A percentile compares a stretch with the other conserved stretches of the same genome.
These are phyloP conservation scores for Vararia minispora DNA, from an alignment of 768 basidiomycete genomes.

Conservation along the genomic window DNA sequence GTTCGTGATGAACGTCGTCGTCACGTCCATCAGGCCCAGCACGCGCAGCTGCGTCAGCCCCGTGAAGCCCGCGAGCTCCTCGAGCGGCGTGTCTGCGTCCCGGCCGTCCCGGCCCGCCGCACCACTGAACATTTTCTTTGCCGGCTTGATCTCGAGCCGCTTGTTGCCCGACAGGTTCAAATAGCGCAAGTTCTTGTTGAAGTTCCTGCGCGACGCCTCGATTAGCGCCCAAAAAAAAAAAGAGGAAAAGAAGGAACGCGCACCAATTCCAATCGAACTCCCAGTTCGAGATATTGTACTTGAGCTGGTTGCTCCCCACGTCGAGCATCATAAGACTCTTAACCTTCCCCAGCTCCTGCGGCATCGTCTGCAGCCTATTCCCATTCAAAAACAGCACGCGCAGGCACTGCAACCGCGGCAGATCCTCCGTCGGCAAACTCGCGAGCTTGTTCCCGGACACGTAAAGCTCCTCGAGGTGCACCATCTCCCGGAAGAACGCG, in stretches of 20 bases:
- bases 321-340: conserved; percentile 73
- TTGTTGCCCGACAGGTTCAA: conserved; percentile 98
- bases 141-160: conserved; percentile 87
- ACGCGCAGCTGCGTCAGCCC: conserved; percentile 77
- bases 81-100: conserved; percentile 11
- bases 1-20: conserved; percentile 42
- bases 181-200: conserved; percentile 86
- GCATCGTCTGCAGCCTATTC: conserved; percentile 86
- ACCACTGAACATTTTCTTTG: conserved; percentile 25
- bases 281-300: conserved; percentile 97
- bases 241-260: conserved; percentile 19
- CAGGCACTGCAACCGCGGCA: conserved; percentile 58
- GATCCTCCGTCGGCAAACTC: conserved; percentile 80
- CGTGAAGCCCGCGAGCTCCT: conserved; percentile 67
- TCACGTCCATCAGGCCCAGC: conserved; percentile 96
- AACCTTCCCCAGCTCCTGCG: conserved; percentile 81
- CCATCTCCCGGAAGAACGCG: conserved; percentile 61
- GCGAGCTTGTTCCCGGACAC: conserved; percentile 93
- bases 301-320: conserved; percentile 85
- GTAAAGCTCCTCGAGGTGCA: conserved; percentile 74
- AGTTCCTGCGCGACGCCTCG: conserved; percentile 56
- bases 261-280: conserved; percentile 99
- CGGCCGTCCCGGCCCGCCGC: conserved; percentile 22
- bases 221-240: neutral
- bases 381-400: conserved; percentile 83